Base-by-base conservation (phyloP, 805 yeast species). In the Metschnikowia picachoensis region DNA sequence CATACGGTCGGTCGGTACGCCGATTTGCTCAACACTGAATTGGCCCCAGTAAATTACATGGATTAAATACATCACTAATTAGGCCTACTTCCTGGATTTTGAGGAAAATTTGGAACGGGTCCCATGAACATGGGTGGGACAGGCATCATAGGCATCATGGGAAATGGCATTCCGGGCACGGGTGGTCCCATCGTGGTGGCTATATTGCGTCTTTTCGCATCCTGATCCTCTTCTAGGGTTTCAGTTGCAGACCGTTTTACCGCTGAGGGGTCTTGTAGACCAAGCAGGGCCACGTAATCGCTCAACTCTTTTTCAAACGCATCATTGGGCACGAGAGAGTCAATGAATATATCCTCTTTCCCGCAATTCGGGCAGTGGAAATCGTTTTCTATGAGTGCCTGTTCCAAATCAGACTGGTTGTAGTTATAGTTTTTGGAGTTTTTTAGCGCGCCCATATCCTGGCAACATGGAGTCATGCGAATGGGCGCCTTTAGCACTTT, bases 311-410 rank as follows among this genome's bases (percentile, higher is more conserved):
- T 63, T 45, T 78, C 78, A 60, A 80, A 70, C n/a, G 77, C 87
- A 39, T 72, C 71, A 59, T 88, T 90, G 1, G 74, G 72, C 5
- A 72, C 70, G 38, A 92, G 69, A 14, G 83, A 77, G 64, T 92
- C 99, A 40, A 92, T 72, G 50, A 81, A 81, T 1, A 87, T 74
- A 47, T 90, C 97, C 20, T 78, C 80, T 14, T 74, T 76, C 2
- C 77, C 79, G 69, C 99, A 92, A 52, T 81, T 83, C 5, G 99
- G 98, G 67, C 99, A 92, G 33, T 79, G 81, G 67, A 92, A 92
- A 60, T 92, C 98, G 46, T 81, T 78, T 27, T 87, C 95, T 43
- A 92, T 74, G 25, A 92, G 68, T 8, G 76, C 62, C 48, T 64
- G 65, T 50, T 72, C 77, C 46, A 72, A 56, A 14, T 63, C 68